phyloP scores from a whole-genome alignment of 208 protist species.

The Endotrypanum monterogeii region DNA sequence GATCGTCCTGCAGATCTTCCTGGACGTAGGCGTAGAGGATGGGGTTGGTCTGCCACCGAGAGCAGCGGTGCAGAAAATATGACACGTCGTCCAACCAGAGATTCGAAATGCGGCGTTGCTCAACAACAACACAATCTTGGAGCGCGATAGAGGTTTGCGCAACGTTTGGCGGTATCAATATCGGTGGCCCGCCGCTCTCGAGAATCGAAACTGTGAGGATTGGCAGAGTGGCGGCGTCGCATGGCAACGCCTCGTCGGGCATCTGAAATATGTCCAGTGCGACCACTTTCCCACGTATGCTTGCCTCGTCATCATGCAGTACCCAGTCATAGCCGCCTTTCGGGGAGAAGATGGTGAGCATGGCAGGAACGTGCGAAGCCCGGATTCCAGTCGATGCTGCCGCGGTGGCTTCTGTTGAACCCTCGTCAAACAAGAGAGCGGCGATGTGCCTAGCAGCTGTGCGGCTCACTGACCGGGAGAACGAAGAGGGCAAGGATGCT shows the following conservation, averaged over 20 bases:
- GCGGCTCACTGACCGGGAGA: neutral
- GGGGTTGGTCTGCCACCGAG: conserved; percentile 65
- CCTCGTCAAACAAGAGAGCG: conserved; percentile 3
- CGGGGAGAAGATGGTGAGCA: conserved; percentile 78
- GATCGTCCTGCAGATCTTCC: conserved; percentile 77
- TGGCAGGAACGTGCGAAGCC: conserved; percentile 27
- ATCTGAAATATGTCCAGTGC: conserved; percentile 78
- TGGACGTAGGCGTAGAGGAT: conserved; percentile 88
- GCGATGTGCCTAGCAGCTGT: neutral
- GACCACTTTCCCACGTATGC: conserved; percentile 52
- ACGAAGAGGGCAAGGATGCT: neutral
- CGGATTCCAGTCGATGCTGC: neutral
- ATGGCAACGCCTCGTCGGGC: conserved; percentile 80
- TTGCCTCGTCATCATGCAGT: conserved; percentile 85
- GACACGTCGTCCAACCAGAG: conserved; percentile 90
- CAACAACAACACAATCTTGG: conserved; percentile 81
- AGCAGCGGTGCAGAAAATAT: conserved; percentile 84
- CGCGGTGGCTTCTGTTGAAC: neutral
- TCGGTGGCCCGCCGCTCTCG: conserved; percentile 68
- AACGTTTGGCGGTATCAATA: conserved; percentile 87
- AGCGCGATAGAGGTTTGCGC: conserved; percentile 76
- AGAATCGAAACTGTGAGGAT: conserved; percentile 78
- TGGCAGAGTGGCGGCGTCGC: conserved; percentile 65
- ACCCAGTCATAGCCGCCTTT: conserved; percentile 92
- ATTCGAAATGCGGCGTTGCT: conserved; percentile 78